Percentiles rank a stretch among this genome's conserved stretches.
Conservation (phyloP, 805 yeast species). For the Vanderwaltozyma verrucispora region DNA sequence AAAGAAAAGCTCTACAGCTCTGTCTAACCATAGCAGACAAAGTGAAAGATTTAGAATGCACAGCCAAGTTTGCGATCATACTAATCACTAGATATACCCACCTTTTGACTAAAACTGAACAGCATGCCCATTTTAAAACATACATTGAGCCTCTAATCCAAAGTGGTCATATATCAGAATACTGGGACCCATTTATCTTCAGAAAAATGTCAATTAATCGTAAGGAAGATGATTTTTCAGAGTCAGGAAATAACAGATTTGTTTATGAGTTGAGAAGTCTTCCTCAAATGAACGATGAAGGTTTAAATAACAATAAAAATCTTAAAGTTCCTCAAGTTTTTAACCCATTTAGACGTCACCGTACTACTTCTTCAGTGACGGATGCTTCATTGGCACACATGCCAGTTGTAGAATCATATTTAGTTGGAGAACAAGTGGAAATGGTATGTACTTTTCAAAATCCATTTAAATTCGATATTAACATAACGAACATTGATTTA, state of each 20-base stretch:
- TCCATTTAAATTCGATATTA: slow-evolving; percentile 69
- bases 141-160: slow-evolving; percentile 19
- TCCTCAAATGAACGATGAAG: slow-evolving; percentile 28
- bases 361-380: slow-evolving; percentile 6
- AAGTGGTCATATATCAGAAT: slow-evolving; percentile 27
- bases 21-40: slow-evolving; percentile 45
- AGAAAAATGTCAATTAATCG: slow-evolving; percentile 36
- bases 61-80: slow-evolving; percentile 39
- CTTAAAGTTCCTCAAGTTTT: slow-evolving; percentile 27
- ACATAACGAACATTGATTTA: slow-evolving; percentile 40
- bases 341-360: slow-evolving; percentile 39
- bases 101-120: slow-evolving; percentile 50
- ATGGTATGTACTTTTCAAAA: slow-evolving; percentile 55
- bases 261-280: neutral
- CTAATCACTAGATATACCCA: slow-evolving; percentile 47
- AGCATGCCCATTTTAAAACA: slow-evolving; percentile 31
- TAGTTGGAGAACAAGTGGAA: slow-evolving; percentile 56
- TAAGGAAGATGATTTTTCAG: slow-evolving; percentile 15
- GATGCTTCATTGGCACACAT: neutral
- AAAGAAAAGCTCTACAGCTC: slow-evolving; percentile 42
- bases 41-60: slow-evolving; percentile 35
- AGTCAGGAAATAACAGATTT: slow-evolving; percentile 5
- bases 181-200: slow-evolving; percentile 68
- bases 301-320: no score
- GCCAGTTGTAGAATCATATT: slow-evolving; percentile 6